phyloP scores from a whole-genome alignment of 2,329 filamentous ascomycete genomes.

The Scedosporium dehoogii region DNA sequence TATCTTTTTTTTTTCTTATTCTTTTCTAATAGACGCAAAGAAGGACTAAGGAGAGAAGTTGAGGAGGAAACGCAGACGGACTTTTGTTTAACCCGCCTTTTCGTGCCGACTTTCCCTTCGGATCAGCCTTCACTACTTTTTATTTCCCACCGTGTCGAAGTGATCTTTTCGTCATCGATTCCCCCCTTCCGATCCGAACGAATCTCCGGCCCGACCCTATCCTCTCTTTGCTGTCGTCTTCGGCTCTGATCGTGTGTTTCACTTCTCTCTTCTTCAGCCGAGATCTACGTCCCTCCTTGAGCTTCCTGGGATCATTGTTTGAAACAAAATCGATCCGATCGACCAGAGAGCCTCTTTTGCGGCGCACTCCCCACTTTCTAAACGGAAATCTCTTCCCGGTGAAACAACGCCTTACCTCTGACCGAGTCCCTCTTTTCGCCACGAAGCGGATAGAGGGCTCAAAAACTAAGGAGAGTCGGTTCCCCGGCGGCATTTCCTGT shows the following conservation, averaged over 20 bases:
- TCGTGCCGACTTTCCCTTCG: too few species aligned
- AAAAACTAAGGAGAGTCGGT: not conserved
- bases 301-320: not conserved
- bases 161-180: too few species aligned
- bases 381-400: not conserved
- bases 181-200: too few species aligned
- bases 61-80: too few species aligned
- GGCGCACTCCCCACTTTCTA: not conserved
- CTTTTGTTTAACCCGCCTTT: too few species aligned
- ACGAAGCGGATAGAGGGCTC: conserved; percentile 1
- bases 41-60: too few species aligned
- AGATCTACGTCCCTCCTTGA: not conserved
- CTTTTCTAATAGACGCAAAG: too few species aligned
- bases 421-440: conserved; percentile 1
- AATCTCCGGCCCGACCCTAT: too few species aligned
- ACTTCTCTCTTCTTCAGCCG: not conserved
- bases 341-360: not conserved
- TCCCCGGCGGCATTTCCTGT: conserved; percentile 5
- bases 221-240: too few species aligned
- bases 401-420: not conserved
- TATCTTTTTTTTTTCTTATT: too few species aligned
- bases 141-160: too few species aligned
- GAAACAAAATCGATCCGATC: conserved; percentile 1
- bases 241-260: not conserved
- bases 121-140: too few species aligned